Percentiles rank a stretch among this genome's conserved stretches.
phyloP scores from a whole-genome alignment of 129 eudicot species.

The Ambrosia trifida region DNA sequence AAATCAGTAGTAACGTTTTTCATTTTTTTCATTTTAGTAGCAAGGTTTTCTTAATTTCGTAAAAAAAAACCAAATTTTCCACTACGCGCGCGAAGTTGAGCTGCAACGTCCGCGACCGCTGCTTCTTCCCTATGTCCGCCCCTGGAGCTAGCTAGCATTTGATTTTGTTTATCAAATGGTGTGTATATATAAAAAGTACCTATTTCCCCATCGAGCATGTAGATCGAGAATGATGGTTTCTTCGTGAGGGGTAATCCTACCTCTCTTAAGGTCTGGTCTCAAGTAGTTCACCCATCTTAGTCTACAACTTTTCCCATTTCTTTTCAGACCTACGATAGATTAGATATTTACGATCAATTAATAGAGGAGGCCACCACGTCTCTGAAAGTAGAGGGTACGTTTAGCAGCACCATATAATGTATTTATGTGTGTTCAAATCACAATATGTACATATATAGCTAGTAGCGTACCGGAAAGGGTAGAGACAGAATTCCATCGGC shows the following conservation, averaged over 20 bases:
- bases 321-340: conserved; percentile 55
- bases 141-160: too few species aligned
- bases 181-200: conserved; percentile 36
- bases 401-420: neutral
- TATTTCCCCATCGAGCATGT: conserved; percentile 91
- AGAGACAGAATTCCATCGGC: conserved; percentile 87
- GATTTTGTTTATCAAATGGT: neutral
- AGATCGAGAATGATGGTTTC: conserved; percentile 68
- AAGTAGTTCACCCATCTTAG: conserved; percentile 93
- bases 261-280: conserved; percentile 89
- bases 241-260: conserved; percentile 80
- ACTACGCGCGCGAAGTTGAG: too few species aligned
- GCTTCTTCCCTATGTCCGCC: too few species aligned
- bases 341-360: too few species aligned
- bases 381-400: too few species aligned
- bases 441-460: neutral
- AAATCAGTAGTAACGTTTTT: too few species aligned
- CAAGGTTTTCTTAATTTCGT: too few species aligned
- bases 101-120: too few species aligned
- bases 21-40: too few species aligned
- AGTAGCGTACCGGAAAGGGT: conserved; percentile 58
- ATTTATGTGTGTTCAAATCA: neutral
- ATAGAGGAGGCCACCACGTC: too few species aligned
- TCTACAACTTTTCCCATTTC: conserved; percentile 94
- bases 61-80: too few species aligned